A percentile compares a stretch with the other conserved stretches of the same genome.
phyloP scores from a whole-genome alignment of 148 eudicot species.

The Diospyros lotus region DNA sequence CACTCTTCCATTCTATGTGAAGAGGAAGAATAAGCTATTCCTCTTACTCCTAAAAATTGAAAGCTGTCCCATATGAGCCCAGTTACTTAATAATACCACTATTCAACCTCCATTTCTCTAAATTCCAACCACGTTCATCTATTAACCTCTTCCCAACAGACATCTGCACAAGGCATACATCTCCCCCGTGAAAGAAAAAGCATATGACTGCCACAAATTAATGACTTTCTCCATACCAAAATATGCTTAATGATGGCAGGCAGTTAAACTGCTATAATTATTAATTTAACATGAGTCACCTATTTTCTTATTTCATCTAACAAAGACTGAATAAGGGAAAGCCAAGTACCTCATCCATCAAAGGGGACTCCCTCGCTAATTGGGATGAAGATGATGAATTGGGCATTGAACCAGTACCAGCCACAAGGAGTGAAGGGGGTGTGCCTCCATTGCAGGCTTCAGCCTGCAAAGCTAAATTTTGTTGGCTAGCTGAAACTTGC shows the following conservation, averaged over 20 bases:
- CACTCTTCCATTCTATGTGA: neutral
- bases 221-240: neutral
- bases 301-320: neutral
- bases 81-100: neutral
- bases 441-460: conserved; percentile 66
- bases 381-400: conserved; percentile 78
- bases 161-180: neutral
- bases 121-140: neutral
- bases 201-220: neutral
- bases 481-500: conserved; percentile 60
- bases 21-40: neutral
- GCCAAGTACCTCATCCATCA: conserved; percentile 75
- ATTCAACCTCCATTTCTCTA: too few species aligned
- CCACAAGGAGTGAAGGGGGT: conserved; percentile 40
- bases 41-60: neutral
- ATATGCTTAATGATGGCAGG: too few species aligned
- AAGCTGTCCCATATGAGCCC: neutral
- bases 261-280: neutral
- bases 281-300: neutral
- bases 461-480: conserved; percentile 66
- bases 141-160: neutral
- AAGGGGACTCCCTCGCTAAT: conserved; percentile 65
- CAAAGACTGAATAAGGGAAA: neutral
- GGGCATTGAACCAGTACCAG: conserved; percentile 47
- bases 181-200: neutral